A percentile compares a stretch with the other conserved stretches of the same genome.
phyloP scores from a whole-genome alignment of 352 stramenopile genomes.

The Detonula confervacea region DNA sequence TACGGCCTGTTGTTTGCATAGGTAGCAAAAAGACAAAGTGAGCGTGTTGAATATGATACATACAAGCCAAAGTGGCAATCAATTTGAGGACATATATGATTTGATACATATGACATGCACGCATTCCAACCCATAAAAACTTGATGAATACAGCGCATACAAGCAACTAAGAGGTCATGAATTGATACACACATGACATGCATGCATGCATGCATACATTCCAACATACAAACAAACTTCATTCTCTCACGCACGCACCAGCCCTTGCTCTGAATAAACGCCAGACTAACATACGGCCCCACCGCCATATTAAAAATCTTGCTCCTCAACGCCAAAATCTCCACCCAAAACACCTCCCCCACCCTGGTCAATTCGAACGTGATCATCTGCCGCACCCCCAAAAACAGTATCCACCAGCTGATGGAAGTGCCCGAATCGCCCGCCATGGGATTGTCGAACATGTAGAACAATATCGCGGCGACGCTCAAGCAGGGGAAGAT shows the following conservation, averaged over 20 bases:
- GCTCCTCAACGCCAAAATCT: slow-evolving; percentile 66
- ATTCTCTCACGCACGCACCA: slow-evolving; percentile 44
- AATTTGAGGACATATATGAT: too few species aligned
- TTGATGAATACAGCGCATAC: too few species aligned
- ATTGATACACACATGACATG: too few species aligned
- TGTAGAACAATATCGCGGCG: slow-evolving; percentile 66
- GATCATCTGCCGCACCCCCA: slow-evolving; percentile 61
- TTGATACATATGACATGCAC: too few species aligned
- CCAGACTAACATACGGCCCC: slow-evolving; percentile 58
- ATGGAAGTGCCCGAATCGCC: slow-evolving; percentile 48
- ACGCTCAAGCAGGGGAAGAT: slow-evolving; percentile 55
- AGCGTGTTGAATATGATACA: background rate
- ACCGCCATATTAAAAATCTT: slow-evolving; percentile 45
- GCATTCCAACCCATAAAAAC: too few species aligned
- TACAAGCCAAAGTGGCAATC: background rate
- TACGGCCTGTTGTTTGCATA: too few species aligned
- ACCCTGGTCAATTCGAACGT: slow-evolving; percentile 56
- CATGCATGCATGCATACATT: too few species aligned
- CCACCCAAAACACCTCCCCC: slow-evolving; percentile 66
- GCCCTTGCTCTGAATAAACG: slow-evolving; percentile 70
- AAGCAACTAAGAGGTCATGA: too few species aligned
- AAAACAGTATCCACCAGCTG: slow-evolving; percentile 73
- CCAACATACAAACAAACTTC: too few species aligned
- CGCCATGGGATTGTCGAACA: slow-evolving; percentile 63
- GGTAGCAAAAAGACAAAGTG: too few species aligned